phyloP scores from a whole-genome alignment of 2,329 filamentous ascomycete genomes.

The Aspergillus intermedius region DNA sequence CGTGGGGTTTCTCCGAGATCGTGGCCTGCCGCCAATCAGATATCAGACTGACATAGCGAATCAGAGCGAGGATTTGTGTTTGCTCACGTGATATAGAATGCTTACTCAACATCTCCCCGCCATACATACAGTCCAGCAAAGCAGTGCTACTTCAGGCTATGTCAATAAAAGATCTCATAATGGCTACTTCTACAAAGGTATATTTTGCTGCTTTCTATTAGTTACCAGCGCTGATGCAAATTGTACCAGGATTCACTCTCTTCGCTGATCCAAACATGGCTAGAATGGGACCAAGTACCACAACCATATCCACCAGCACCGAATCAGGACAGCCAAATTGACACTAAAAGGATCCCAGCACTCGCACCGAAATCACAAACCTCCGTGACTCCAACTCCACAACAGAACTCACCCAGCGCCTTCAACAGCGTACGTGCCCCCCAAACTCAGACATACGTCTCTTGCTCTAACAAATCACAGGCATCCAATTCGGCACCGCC shows the following conservation, averaged over 20 bases:
- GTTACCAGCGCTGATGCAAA: not conserved
- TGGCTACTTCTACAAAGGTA: not conserved
- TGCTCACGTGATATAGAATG: too few relatives aligned
- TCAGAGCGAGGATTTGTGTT: too few relatives aligned
- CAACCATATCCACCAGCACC: not conserved
- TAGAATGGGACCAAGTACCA: slow-evolving; percentile 48
- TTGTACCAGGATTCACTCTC: slow-evolving; percentile 26
- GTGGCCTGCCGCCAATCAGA: too few relatives aligned
- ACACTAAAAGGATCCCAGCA: slow-evolving; percentile 41
- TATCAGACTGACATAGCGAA: too few relatives aligned
- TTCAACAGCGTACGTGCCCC: slow-evolving; percentile 41
- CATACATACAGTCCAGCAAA: too few relatives aligned
- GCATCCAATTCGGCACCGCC: slow-evolving; percentile 57
- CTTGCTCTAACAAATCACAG: slow-evolving; percentile 14
- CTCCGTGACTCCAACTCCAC: slow-evolving; percentile 43
- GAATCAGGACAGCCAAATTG: slow-evolving; percentile 1
- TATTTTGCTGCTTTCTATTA: not conserved
- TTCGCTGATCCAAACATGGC: slow-evolving; percentile 49
- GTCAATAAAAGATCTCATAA: too few relatives aligned
- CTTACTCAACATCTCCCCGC: too few relatives aligned
- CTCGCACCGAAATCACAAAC: slow-evolving; percentile 48
- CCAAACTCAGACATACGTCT: not conserved
- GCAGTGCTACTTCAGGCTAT: too few relatives aligned
- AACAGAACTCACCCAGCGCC: slow-evolving; percentile 46
- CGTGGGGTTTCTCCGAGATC: too few relatives aligned